Base-by-base conservation (phyloP, 2,329 filamentous ascomycete genomes). In the Gaeumannomyces sp. region DNA sequence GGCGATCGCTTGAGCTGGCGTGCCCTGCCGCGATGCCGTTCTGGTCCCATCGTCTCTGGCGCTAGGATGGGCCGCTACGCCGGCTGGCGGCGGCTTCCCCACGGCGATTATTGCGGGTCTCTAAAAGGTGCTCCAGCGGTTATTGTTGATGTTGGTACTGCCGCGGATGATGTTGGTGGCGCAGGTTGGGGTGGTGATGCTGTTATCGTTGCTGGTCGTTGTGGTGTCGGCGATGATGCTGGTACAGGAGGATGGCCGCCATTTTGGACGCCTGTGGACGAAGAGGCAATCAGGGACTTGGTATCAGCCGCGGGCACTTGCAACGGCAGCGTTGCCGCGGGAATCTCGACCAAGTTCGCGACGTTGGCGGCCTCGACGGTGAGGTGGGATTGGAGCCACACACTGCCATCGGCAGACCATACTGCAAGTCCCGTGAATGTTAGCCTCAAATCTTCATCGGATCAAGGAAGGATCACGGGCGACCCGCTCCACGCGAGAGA, bases 71-170 rank as follows among this genome's bases (percentile, higher is more conserved):
- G 70, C 64, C 59, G 70, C 69, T 31, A 65, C 56, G 5, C 70
- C 70, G 7, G 69, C 53, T 3, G 71, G 70, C 6, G 81, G 77
- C 4, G 76, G 77, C 60, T 79, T 78, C 28, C 80, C 80, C 62
- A 91, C 84, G 72, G 91, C 93, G 60, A 96, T 74, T 64, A 96
- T 96, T 4, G 92, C 92, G 14, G 92, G 71, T 96, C 92, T n/a
- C 89, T 83, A 71, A 95, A 61, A 65, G 35, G 64, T 27, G 29
- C 22, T 64, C 65, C 45, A 28, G 60, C 19, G 59, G 33, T 61
- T 33, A 25, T 7, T 22, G 31, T 45, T 45, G 38, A 45, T 1
- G 38, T 19, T 45, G 38, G 14, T 45, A 16, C 14, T 19, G 16
- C 14, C 1, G 5, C 19, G 38, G 38, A 45, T 7, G 45, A 25